These are phyloP conservation scores for Posidonia oceanica DNA, from an alignment of 116 monocot species.

Conservation along the genomic window DNA sequence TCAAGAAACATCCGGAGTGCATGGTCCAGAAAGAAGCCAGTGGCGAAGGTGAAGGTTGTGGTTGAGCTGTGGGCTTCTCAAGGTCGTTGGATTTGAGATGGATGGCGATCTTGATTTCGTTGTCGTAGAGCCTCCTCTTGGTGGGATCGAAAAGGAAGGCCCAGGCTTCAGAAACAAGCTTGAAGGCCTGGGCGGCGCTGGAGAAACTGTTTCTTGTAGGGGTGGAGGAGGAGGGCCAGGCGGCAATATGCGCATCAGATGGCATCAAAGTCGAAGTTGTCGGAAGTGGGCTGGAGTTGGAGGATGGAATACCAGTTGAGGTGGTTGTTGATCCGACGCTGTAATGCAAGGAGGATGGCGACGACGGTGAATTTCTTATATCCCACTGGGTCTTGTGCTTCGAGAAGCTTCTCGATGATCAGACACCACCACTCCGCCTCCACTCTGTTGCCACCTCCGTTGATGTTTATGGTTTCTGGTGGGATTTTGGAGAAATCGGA, in stretches of 20 bases:
- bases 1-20: slow-evolving; percentile 28
- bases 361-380: slow-evolving; percentile 52
- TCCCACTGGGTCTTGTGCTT: slow-evolving; percentile 43
- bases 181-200: slow-evolving; percentile 31
- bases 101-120: too few species aligned
- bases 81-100: neutral
- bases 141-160: too few species aligned
- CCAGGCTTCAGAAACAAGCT: slow-evolving; percentile 12
- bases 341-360: slow-evolving; percentile 50
- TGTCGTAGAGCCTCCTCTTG: too few species aligned
- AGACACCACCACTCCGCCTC: slow-evolving; percentile 25
- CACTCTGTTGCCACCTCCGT: neutral
- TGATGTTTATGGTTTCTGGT: neutral
- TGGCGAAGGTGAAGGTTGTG: neutral
- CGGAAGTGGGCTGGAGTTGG: slow-evolving; percentile 23
- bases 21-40: slow-evolving; percentile 9
- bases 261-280: slow-evolving; percentile 10
- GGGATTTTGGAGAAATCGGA: too few species aligned
- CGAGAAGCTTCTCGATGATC: slow-evolving; percentile 48
- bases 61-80: neutral
- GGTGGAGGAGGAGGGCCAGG: slow-evolving; percentile 69
- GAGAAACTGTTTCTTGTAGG: slow-evolving; percentile 21
- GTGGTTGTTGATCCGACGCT: slow-evolving; percentile 23
- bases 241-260: slow-evolving; percentile 37
- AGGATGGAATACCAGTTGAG: slow-evolving; percentile 47